Evolutionary conservation across 2,329 filamentous ascomycete species (phyloP).

Genomic region (Cercospora janseana): DNA sequence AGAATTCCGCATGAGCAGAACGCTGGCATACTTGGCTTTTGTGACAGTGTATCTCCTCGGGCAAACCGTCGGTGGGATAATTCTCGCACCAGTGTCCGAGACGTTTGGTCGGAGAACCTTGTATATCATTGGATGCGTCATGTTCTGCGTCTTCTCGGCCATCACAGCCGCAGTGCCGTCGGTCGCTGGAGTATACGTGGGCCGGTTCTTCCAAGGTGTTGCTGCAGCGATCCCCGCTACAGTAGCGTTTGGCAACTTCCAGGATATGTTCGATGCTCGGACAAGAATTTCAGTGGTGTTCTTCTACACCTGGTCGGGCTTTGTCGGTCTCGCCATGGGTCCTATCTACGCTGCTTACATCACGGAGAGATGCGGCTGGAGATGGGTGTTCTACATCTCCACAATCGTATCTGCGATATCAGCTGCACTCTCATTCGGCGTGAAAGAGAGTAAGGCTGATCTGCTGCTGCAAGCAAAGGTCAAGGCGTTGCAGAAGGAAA

Average conservation of each 20-base stretch:
- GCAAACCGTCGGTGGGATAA: slow-evolving; percentile 40
- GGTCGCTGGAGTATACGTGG: slow-evolving; percentile 40
- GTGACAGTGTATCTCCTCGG: slow-evolving; percentile 34
- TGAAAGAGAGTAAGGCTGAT: slow-evolving; percentile 48
- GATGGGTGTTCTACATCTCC: slow-evolving; percentile 43
- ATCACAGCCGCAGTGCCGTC: slow-evolving; percentile 33
- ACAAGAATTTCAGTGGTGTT: slow-evolving; percentile 37
- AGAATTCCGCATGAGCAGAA: slow-evolving; percentile 22
- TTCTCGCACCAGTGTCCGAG: slow-evolving; percentile 42
- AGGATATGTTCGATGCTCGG: slow-evolving; percentile 49
- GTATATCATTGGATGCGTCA: slow-evolving; percentile 37
- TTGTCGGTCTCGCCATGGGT: slow-evolving; percentile 45
- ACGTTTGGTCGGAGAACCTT: slow-evolving; percentile 39
- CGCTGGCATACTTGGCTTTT: slow-evolving; percentile 24
- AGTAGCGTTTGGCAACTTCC: slow-evolving; percentile 49
- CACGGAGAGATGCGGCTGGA: slow-evolving; percentile 42
- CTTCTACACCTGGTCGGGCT: slow-evolving; percentile 48
- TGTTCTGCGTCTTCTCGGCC: slow-evolving; percentile 38
- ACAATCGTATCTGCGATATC: slow-evolving; percentile 42
- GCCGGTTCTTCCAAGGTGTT: slow-evolving; percentile 46
- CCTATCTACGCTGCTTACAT: slow-evolving; percentile 48
- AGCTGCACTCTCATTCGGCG: slow-evolving; percentile 37
- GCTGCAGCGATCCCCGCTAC: slow-evolving; percentile 49
- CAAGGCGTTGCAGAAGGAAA: slow-evolving; percentile 30
- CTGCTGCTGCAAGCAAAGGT: slow-evolving; percentile 42